A percentile compares a stretch with the other conserved stretches of the same genome.
phyloP scores from a whole-genome alignment of 2,329 filamentous ascomycete genomes.

The Pyrenophora seminiperda region DNA sequence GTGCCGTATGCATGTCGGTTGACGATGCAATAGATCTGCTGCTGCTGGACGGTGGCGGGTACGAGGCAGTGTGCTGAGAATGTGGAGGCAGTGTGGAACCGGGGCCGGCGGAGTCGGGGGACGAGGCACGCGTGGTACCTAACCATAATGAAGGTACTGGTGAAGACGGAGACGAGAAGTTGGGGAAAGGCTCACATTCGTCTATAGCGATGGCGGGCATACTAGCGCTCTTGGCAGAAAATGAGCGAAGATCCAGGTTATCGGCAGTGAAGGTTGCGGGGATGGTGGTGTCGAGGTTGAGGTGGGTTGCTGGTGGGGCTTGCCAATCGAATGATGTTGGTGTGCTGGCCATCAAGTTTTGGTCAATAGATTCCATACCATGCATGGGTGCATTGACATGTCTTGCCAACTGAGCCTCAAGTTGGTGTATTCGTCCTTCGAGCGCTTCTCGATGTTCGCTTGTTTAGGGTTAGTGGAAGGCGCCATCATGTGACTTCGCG shows the following conservation, averaged over 20 bases:
- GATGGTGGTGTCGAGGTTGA: conserved; percentile 38
- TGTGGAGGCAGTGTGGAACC: conserved; percentile 34
- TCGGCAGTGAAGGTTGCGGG: conserved; percentile 30
- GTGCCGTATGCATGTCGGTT: conserved; percentile 36
- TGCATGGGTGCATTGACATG: conserved; percentile 46
- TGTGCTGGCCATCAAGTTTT: conserved; percentile 33
- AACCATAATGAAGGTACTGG: conserved; percentile 47
- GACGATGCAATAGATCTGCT: conserved; percentile 32
- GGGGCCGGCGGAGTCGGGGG: conserved; percentile 38
- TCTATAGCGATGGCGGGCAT: conserved; percentile 46
- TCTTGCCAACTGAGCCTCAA: conserved; percentile 44
- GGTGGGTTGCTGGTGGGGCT: conserved; percentile 27
- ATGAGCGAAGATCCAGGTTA: conserved; percentile 31
- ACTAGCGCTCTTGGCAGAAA: conserved; percentile 33
- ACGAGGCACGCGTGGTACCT: conserved; percentile 45
- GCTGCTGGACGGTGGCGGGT: conserved; percentile 11
- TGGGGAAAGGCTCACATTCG: conserved; percentile 44
- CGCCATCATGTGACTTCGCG: conserved; percentile 30
- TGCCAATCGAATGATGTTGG: conserved; percentile 40
- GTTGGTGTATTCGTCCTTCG: conserved; percentile 46
- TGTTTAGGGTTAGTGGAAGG: conserved; percentile 19
- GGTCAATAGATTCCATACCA: conserved; percentile 43
- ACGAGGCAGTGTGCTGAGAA: conserved; percentile 13
- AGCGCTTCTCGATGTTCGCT: conserved; percentile 46
- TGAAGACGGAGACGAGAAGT: conserved; percentile 37